Conservation (phyloP, 257 asterid species). For the Voacanga thouarsii region DNA sequence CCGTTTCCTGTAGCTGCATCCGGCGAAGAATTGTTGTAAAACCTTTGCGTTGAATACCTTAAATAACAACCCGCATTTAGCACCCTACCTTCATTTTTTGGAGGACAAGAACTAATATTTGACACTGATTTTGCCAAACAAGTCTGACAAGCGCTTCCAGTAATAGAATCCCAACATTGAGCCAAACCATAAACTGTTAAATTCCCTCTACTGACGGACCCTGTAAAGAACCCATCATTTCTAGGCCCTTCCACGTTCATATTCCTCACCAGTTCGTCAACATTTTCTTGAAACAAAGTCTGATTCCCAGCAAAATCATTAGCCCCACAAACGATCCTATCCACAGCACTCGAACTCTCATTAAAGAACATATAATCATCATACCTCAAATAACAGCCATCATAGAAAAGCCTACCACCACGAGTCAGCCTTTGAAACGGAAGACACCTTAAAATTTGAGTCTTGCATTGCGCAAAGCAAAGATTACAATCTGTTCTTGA, state of each 20-base stretch:
- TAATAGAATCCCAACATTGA: conserved; percentile 74
- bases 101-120: conserved; percentile 42
- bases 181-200: conserved; percentile 66
- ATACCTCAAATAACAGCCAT: conserved; percentile 63
- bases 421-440: conserved; percentile 45
- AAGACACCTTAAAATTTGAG: conserved; percentile 44
- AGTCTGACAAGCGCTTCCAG: conserved; percentile 38
- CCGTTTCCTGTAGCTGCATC: conserved; percentile 29
- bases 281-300: conserved; percentile 36
- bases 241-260: conserved; percentile 37
- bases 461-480: conserved; percentile 58
- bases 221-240: conserved; percentile 55
- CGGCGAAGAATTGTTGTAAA: conserved; percentile 46
- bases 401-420: conserved; percentile 52
- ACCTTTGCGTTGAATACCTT: conserved; percentile 56
- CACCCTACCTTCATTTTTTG: conserved; percentile 58
- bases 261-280: conserved; percentile 42
- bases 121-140: conserved; percentile 48
- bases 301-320: conserved; percentile 46
- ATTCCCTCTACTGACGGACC: conserved; percentile 37
- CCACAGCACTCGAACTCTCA: conserved; percentile 48
- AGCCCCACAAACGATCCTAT: conserved; percentile 43
- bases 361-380: conserved; percentile 58
- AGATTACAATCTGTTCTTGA: conserved; percentile 56
- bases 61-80: conserved; percentile 69